Conservation (phyloP, 495 filamentous ascomycete species). For the Lentithecium fluviatile region DNA sequence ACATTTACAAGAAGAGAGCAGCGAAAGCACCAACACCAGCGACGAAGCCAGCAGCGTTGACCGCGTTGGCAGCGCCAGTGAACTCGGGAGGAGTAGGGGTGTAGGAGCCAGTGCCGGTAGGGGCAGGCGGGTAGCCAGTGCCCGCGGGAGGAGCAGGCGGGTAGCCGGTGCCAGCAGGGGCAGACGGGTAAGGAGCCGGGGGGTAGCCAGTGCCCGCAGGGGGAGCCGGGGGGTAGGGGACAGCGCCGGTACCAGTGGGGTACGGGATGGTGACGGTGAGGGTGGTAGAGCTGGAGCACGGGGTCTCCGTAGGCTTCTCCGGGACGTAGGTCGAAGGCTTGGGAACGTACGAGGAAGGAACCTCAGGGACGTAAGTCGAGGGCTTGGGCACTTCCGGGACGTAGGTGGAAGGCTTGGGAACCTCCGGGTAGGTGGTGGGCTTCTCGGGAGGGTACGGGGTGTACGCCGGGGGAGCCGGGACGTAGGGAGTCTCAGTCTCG, state of each 20-base stretch:
- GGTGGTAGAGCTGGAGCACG: constrained; percentile 10
- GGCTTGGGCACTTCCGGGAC: not conserved
- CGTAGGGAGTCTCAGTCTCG: not conserved
- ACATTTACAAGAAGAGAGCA: constrained; percentile 38
- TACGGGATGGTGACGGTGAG: constrained; percentile 24
- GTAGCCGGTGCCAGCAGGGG: constrained; percentile 22
- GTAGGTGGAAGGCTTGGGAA: not conserved
- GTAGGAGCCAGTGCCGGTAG: constrained; percentile 1
- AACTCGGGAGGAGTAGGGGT: constrained; percentile 24
- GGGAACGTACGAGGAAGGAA: not conserved
- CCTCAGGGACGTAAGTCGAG: not conserved
- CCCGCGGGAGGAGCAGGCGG: constrained; percentile 8
- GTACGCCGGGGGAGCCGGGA: too few relatives aligned
- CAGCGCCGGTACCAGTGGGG: not conserved
- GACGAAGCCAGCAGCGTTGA: constrained; percentile 29
- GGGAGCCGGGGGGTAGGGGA: not conserved
- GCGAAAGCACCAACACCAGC: constrained; percentile 35
- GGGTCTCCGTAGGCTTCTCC: not conserved
- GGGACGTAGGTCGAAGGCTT: not conserved
- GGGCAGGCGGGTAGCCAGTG: constrained; percentile 10
- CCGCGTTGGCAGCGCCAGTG: constrained; percentile 30
- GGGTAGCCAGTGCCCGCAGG: constrained; percentile 12
- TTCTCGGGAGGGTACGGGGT: too few relatives aligned
- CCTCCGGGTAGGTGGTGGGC: not conserved
- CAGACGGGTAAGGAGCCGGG: constrained; percentile 1